These are phyloP conservation scores for Diaporthe helianthi DNA, from an alignment of 2,329 filamentous ascomycete species.

Conservation along the genomic window DNA sequence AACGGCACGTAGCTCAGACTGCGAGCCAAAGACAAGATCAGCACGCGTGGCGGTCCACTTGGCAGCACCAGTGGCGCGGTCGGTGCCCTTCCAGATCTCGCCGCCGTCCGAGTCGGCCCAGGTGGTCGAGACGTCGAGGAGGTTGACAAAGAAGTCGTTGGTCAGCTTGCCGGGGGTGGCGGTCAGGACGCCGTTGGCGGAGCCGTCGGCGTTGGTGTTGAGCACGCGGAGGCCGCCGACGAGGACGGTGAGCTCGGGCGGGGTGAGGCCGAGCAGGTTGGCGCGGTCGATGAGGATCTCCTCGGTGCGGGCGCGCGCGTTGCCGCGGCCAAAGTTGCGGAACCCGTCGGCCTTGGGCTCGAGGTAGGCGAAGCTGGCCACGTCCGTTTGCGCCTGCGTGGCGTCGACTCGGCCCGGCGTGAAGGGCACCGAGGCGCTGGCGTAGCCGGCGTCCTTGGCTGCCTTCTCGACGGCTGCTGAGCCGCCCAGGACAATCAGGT, in stretches of 20 bases:
- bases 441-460: constrained; percentile 44
- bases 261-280: constrained; percentile 69
- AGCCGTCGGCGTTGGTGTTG: constrained; percentile 73
- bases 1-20: constrained; percentile 74
- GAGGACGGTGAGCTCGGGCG: constrained; percentile 72
- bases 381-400: constrained; percentile 72
- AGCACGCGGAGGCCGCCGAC: constrained; percentile 73
- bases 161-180: constrained; percentile 68
- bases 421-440: constrained; percentile 68
- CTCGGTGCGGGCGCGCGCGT: constrained; percentile 65
- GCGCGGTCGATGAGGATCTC: constrained; percentile 73
- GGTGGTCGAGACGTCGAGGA: constrained; percentile 67
- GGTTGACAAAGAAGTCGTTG: constrained; percentile 80
- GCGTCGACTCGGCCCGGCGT: constrained; percentile 73
- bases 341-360: constrained; percentile 73
- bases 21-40: constrained; percentile 76
- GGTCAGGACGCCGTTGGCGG: constrained; percentile 70
- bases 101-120: constrained; percentile 51
- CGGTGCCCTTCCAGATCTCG: constrained; percentile 30
- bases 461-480: constrained; percentile 73
- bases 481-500: constrained; percentile 75
- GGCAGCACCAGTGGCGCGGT: constrained; percentile 57
- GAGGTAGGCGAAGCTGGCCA: constrained; percentile 65
- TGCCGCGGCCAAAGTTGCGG: constrained; percentile 74
- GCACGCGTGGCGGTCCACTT: constrained; percentile 75